Evolutionary conservation across 768 basidiomycete species (phyloP).

Genomic region (Lentinula sp.): DNA sequence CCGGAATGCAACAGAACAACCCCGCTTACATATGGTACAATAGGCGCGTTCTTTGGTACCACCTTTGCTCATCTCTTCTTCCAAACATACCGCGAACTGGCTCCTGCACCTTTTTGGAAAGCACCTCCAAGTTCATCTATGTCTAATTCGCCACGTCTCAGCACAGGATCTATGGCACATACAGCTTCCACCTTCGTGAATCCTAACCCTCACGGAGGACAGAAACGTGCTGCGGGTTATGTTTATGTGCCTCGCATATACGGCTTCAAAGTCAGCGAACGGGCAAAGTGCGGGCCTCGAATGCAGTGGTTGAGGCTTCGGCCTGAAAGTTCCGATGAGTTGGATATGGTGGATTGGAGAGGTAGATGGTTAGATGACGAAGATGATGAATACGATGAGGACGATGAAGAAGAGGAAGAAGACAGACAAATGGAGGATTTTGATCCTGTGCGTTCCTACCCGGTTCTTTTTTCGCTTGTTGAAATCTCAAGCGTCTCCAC

Average conservation of each 20-base stretch:
- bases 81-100: constrained; percentile 94
- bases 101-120: constrained; percentile 90
- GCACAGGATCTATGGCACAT: constrained; percentile 41
- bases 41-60: constrained; percentile 98
- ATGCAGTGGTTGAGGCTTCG: constrained; percentile 95
- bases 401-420: constrained; percentile 40
- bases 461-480: background rate
- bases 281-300: constrained; percentile 89
- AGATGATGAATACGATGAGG: constrained; percentile 68
- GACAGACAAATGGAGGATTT: constrained; percentile 85
- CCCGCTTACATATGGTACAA: background rate
- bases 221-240: constrained; percentile 81
- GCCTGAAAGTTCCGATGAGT: constrained; percentile 71
- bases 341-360: constrained; percentile 87
- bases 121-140: constrained; percentile 53
- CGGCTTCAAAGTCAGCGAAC: constrained; percentile 95
- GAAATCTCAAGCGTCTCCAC: constrained; percentile 13
- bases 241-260: constrained; percentile 93
- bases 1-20: background rate
- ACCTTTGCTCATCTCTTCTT: constrained; percentile 99
- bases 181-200: constrained; percentile 62
- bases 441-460: constrained; percentile 54
- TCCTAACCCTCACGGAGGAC: constrained; percentile 84
- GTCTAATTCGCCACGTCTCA: constrained; percentile 48
- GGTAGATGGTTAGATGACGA: constrained; percentile 80